Conservation (phyloP, 2,329 filamentous ascomycete genomes). For the Beauveria australis region DNA sequence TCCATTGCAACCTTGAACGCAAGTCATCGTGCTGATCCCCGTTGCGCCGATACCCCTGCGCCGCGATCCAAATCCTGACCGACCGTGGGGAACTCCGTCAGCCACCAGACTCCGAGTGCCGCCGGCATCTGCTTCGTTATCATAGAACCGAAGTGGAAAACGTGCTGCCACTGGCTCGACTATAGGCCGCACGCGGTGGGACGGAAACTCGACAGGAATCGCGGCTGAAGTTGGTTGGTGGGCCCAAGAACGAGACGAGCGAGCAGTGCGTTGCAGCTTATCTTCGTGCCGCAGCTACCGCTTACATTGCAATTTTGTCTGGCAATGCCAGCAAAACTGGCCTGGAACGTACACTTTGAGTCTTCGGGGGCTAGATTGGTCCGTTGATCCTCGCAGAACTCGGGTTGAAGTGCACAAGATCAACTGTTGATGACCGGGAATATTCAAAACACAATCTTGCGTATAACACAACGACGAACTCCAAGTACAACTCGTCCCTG, state of each 20-base stretch:
- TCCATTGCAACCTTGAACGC: not conserved
- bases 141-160: not conserved
- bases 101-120: not conserved
- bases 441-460: not conserved
- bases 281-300: not conserved
- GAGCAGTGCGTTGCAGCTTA: not conserved
- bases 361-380: too few species aligned
- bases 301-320: not conserved
- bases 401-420: not conserved
- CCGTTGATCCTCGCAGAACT: too few species aligned
- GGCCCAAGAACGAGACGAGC: slow-evolving; percentile 1
- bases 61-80: not conserved
- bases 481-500: not conserved
- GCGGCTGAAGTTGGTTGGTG: slow-evolving; percentile 2
- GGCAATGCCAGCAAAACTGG: too few species aligned
- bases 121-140: not conserved
- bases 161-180: not conserved
- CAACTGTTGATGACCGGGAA: too few species aligned
- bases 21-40: not conserved
- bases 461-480: not conserved
- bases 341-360: too few species aligned
- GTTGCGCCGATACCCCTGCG: slow-evolving; percentile 2
- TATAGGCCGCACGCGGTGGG: not conserved
- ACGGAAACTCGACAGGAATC: not conserved
- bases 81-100: slow-evolving; percentile 3